Conservation (phyloP, 768 basidiomycete species). For the Phylloporus arenicola region DNA sequence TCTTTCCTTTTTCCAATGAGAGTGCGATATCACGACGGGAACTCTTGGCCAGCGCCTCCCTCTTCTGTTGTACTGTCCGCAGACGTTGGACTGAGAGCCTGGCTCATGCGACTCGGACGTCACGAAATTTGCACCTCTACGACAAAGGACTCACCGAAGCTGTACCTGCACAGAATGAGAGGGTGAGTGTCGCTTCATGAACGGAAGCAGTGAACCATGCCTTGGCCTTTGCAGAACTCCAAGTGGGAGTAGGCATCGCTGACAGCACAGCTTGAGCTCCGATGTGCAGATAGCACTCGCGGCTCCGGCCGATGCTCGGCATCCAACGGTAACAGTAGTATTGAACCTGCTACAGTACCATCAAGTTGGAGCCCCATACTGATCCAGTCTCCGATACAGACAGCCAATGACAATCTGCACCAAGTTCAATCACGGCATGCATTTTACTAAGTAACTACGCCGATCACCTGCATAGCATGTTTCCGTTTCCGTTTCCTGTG, state of each 20-base stretch:
- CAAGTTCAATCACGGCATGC: neutral
- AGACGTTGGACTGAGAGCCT: conserved; percentile 84
- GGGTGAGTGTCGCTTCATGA: conserved; percentile 4
- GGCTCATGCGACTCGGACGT: conserved; percentile 8
- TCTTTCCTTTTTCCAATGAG: conserved; percentile 70
- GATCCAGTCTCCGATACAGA: neutral
- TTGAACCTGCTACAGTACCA: no score
- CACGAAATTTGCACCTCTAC: neutral
- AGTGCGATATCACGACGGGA: conserved; percentile 77
- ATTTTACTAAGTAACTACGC: neutral
- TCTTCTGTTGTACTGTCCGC: conserved; percentile 87
- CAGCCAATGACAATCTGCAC: neutral
- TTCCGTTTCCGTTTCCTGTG: neutral
- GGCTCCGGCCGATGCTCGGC: conserved; percentile 13
- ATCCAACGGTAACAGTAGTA: no score
- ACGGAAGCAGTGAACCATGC: conserved; percentile 22
- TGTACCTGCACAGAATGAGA: conserved; percentile 35
- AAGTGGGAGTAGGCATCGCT: conserved; percentile 33
- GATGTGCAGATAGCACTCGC: neutral
- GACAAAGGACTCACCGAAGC: conserved; percentile 34
- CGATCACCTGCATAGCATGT: neutral
- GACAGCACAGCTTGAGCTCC: neutral
- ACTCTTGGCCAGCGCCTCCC: conserved; percentile 73
- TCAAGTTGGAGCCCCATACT: neutral
- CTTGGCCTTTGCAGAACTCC: conserved; percentile 63